These are phyloP conservation scores for Candida tetrigidarum DNA, from an alignment of 1,139 yeast species.

Conservation along the genomic window DNA sequence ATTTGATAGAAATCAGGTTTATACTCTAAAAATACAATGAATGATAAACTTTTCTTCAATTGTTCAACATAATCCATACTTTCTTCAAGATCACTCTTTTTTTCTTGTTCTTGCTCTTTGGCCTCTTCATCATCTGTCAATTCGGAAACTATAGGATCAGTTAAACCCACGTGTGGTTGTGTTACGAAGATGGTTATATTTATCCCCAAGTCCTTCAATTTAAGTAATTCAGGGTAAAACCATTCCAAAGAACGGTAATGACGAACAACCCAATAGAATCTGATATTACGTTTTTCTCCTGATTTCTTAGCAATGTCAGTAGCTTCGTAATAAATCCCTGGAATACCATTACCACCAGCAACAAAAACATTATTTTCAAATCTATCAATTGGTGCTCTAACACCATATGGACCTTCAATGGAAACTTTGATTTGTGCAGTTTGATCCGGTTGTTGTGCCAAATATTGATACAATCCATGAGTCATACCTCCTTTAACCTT, in stretches of 20 bases:
- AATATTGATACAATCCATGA: constrained; percentile 49
- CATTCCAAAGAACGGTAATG: constrained; percentile 52
- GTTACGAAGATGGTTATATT: constrained; percentile 44
- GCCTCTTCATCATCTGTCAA: constrained; percentile 21
- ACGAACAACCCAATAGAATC: constrained; percentile 42
- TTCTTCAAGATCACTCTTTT: constrained; percentile 19
- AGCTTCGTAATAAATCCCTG: constrained; percentile 48
- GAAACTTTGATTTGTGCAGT: constrained; percentile 35
- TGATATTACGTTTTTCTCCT: constrained; percentile 19
- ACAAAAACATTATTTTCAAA: constrained; percentile 59
- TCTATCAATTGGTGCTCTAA: constrained; percentile 37
- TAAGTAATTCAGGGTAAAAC: constrained; percentile 48
- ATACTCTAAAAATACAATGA: constrained; percentile 35
- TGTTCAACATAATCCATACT: constrained; percentile 19
- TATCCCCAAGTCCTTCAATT: constrained; percentile 27
- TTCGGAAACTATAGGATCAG: constrained; percentile 16
- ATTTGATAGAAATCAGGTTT: constrained; percentile 47
- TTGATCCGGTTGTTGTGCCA: constrained; percentile 48
- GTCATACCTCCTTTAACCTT: constrained; percentile 50
- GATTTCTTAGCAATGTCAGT: constrained; percentile 24
- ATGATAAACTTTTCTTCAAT: constrained; percentile 25
- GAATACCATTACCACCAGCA: constrained; percentile 78
- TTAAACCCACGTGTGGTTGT: constrained; percentile 25
- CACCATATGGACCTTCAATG: constrained; percentile 50
- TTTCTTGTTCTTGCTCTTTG: constrained; percentile 20